Percentiles rank a stretch among this genome's conserved stretches.
Evolutionary conservation across 495 filamentous ascomycete species (phyloP).

Genomic region (Niebla homalea): DNA sequence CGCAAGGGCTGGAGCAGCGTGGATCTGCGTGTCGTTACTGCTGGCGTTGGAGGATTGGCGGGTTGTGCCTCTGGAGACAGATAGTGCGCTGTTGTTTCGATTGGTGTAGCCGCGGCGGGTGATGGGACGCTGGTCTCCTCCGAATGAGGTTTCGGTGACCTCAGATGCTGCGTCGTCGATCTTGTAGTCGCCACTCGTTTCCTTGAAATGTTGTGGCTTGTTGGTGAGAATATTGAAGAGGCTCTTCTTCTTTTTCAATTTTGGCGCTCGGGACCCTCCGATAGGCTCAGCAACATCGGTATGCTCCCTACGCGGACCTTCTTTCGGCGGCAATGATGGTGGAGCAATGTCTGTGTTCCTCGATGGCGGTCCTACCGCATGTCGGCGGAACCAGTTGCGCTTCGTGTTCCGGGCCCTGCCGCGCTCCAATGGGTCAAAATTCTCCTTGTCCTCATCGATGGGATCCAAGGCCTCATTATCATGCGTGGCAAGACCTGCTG

Average conservation of each 20-base stretch:
- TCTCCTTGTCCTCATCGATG: slow-evolving; percentile 17
- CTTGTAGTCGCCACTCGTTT: slow-evolving; percentile 12
- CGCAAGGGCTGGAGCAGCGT: background rate
- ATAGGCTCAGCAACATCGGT: background rate
- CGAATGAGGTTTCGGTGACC: slow-evolving; percentile 1
- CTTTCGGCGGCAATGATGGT: slow-evolving; percentile 17
- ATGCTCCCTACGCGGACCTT: slow-evolving; percentile 1
- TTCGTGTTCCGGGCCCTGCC: slow-evolving; percentile 34
- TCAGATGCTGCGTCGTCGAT: slow-evolving; percentile 16
- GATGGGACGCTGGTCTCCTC: background rate
- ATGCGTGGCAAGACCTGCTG: slow-evolving; percentile 5
- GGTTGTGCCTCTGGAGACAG: background rate
- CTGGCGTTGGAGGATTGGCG: background rate
- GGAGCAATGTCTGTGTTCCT: slow-evolving; percentile 10
- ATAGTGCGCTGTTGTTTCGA: background rate
- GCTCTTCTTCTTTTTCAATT: slow-evolving; percentile 12
- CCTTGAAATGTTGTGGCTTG: slow-evolving; percentile 7
- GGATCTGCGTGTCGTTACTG: background rate
- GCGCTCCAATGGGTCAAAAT: slow-evolving; percentile 8
- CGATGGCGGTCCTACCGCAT: slow-evolving; percentile 9
- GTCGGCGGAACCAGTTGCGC: slow-evolving; percentile 53
- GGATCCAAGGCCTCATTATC: slow-evolving; percentile 12
- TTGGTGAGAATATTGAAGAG: slow-evolving; percentile 20
- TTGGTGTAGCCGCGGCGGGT: slow-evolving; percentile 1
- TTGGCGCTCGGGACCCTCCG: slow-evolving; percentile 2